A percentile compares a stretch with the other conserved stretches of the same genome.
Evolutionary conservation across 345 rosid species (phyloP).

Genomic region (Lepidium didymum): DNA sequence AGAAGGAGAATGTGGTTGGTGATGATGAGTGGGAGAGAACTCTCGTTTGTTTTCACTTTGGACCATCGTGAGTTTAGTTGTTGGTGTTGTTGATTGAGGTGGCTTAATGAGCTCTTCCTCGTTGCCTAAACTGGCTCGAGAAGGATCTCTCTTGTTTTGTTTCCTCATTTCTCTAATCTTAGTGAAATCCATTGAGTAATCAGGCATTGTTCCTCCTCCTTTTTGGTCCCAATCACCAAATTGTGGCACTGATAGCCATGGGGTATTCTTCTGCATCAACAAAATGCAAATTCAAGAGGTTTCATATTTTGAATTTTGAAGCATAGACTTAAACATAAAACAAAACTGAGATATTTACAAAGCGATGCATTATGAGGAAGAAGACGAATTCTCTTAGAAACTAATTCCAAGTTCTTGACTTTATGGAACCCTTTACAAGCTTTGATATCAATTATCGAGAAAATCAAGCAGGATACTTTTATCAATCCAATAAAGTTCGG

Average conservation of each 20-base stretch:
- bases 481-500: slow-evolving; percentile 6
- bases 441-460: neutral
- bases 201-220: slow-evolving; percentile 72
- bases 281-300: neutral
- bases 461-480: slow-evolving; percentile 4
- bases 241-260: slow-evolving; percentile 96
- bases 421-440: neutral
- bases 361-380: slow-evolving; percentile 12
- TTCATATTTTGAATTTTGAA: neutral
- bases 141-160: slow-evolving; percentile 87
- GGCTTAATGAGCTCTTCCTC: slow-evolving; percentile 73
- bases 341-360: slow-evolving; percentile 13
- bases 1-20: slow-evolving; percentile 52
- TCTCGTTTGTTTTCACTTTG: slow-evolving; percentile 25
- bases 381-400: neutral
- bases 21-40: slow-evolving; percentile 33
- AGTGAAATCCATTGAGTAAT: slow-evolving; percentile 87
- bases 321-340: neutral
- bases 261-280: slow-evolving; percentile 50
- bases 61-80: slow-evolving; percentile 17
- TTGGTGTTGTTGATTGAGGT: slow-evolving; percentile 29
- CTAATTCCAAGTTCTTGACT: slow-evolving; percentile 8
- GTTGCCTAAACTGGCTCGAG: slow-evolving; percentile 90
- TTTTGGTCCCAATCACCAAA: slow-evolving; percentile 99
- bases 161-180: slow-evolving; percentile 95